A percentile compares a stretch with the other conserved stretches of the same genome.
Evolutionary conservation across 495 filamentous ascomycete species (phyloP).

Genomic region (Talaromyces proteolyticus): DNA sequence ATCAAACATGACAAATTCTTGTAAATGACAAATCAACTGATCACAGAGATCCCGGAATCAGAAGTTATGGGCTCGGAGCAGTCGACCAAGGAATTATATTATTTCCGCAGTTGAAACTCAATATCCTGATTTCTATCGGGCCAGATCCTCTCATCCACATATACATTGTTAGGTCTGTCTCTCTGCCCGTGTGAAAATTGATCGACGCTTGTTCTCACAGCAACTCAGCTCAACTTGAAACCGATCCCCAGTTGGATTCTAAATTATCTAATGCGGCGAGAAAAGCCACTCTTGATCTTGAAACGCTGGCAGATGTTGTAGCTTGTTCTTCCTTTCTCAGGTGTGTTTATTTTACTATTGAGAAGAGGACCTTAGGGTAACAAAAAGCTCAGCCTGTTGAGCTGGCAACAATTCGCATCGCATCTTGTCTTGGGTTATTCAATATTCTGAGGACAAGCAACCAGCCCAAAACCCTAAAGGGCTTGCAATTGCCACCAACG

Average conservation of each 20-base stretch:
- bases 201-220: background rate
- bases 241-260: background rate
- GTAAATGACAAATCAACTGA: too few species aligned
- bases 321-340: background rate
- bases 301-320: background rate
- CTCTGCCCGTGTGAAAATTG: too few species aligned
- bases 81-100: too few species aligned
- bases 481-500: background rate
- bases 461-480: background rate
- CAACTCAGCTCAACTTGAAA: background rate
- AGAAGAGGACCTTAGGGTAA: background rate
- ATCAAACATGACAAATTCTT: too few species aligned
- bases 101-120: too few species aligned
- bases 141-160: too few species aligned
- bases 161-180: too few species aligned
- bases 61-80: too few species aligned
- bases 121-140: too few species aligned
- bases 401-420: background rate
- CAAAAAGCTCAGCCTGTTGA: background rate
- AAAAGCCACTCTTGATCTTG: background rate
- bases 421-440: background rate
- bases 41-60: too few species aligned
- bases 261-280: background rate
- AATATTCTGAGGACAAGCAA: background rate
- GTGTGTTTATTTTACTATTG: background rate